phyloP scores from a whole-genome alignment of 1,284 basidiomycete genomes.

The Sanghuangporus weigelae region DNA sequence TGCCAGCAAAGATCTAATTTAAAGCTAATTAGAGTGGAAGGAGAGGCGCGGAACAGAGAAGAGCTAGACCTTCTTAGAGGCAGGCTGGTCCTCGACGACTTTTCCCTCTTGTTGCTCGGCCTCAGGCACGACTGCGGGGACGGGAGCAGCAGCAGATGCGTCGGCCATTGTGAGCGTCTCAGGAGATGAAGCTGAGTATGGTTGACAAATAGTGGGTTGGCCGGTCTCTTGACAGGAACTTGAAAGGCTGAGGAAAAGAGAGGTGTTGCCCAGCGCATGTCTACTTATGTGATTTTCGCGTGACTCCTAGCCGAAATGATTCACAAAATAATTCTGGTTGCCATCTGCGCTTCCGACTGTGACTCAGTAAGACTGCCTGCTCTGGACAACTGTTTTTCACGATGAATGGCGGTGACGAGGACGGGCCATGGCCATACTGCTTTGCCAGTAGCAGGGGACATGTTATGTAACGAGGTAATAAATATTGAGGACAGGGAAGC shows the following conservation, averaged over 20 bases:
- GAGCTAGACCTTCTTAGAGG: slow-evolving; percentile 52
- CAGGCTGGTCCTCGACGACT: slow-evolving; percentile 60
- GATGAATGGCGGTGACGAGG: not conserved
- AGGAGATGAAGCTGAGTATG: slow-evolving; percentile 43
- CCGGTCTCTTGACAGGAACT: slow-evolving; percentile 73
- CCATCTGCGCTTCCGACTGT: not conserved
- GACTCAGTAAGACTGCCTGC: not conserved
- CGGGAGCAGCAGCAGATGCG: slow-evolving; percentile 76
- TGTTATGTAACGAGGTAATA: not conserved
- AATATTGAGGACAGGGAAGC: not conserved
- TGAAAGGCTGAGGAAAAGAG: slow-evolving; percentile 52
- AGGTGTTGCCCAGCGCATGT: slow-evolving; percentile 25
- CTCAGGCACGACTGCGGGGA: slow-evolving; percentile 71
- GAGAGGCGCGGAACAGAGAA: slow-evolving; percentile 18
- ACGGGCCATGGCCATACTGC: not conserved
- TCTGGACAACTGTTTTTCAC: too few species aligned
- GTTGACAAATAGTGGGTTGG: not conserved
- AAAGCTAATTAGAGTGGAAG: slow-evolving; percentile 13
- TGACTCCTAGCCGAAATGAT: not conserved
- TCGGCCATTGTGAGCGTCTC: slow-evolving; percentile 70
- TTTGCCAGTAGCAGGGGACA: not conserved
- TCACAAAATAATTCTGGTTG: not conserved
- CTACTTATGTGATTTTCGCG: slow-evolving; percentile 14
- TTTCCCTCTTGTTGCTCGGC: slow-evolving; percentile 52
- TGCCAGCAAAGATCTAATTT: slow-evolving; percentile 78